These are phyloP conservation scores for Auricularia sp. DNA, from an alignment of 768 basidiomycete species.

Conservation along the genomic window DNA sequence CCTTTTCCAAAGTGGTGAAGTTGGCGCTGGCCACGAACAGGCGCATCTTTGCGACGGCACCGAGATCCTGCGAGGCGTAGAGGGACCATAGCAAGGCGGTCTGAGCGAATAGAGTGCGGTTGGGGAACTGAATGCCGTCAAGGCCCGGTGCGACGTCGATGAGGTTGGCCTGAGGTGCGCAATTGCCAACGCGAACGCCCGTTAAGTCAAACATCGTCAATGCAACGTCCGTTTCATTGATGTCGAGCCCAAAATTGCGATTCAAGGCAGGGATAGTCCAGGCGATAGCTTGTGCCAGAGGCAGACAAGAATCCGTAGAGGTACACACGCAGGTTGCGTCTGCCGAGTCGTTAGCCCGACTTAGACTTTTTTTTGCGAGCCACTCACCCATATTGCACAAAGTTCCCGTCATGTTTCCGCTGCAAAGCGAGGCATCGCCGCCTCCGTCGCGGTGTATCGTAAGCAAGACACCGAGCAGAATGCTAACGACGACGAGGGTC, in stretches of 20 bases:
- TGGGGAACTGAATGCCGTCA: conserved; percentile 30
- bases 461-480: conserved; percentile 28
- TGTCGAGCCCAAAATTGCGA: conserved; percentile 35
- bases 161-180: conserved; percentile 42
- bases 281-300: conserved; percentile 43
- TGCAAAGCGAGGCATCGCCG: conserved; percentile 23
- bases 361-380: not conserved
- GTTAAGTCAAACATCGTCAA: conserved; percentile 41
- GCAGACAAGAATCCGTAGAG: conserved; percentile 24
- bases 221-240: conserved; percentile 35
- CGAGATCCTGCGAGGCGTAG: conserved; percentile 39
- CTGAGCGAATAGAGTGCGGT: conserved; percentile 49
- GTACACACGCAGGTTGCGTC: conserved; percentile 58
- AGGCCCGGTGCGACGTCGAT: conserved; percentile 45
- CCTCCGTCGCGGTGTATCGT: conserved; percentile 23
- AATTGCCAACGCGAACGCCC: conserved; percentile 33
- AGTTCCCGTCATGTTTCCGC: conserved; percentile 36
- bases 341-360: conserved; percentile 17
- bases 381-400: conserved; percentile 48
- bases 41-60: conserved; percentile 30
- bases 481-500: conserved; percentile 28
- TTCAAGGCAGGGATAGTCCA: conserved; percentile 42
- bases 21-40: conserved; percentile 38
- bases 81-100: conserved; percentile 52
- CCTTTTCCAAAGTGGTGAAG: conserved; percentile 35